Evolutionary conservation across 2,329 filamentous ascomycete genomes (phyloP).

Genomic region (Cryphonectria radicalis): DNA sequence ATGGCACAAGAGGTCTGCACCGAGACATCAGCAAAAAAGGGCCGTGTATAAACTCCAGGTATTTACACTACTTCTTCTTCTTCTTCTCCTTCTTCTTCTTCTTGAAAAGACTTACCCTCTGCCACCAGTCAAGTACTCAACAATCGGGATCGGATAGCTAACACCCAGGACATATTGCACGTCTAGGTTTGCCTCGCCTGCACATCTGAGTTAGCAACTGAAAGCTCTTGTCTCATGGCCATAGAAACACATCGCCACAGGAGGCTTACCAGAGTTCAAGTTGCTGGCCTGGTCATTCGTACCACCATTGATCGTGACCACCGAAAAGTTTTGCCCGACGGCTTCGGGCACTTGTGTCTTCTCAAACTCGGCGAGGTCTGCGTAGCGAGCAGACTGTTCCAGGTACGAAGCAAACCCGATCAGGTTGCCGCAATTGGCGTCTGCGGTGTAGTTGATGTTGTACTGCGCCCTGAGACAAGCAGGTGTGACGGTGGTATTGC

Average conservation of each 20-base stretch:
- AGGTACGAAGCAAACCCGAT: slow-evolving; percentile 49
- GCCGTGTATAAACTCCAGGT: not conserved
- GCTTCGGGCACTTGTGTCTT: slow-evolving; percentile 56
- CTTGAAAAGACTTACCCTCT: slow-evolving; percentile 18
- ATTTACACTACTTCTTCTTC: not conserved
- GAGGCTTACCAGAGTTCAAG: slow-evolving; percentile 39
- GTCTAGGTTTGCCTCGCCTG: slow-evolving; percentile 36
- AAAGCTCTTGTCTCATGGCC: not conserved
- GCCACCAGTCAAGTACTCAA: slow-evolving; percentile 36
- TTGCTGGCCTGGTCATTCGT: slow-evolving; percentile 50
- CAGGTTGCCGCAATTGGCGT: slow-evolving; percentile 35
- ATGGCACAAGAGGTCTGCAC: slow-evolving; percentile 59
- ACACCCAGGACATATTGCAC: slow-evolving; percentile 30
- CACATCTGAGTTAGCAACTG: slow-evolving; percentile 28
- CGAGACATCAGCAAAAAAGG: not conserved
- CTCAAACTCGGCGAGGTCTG: slow-evolving; percentile 56
- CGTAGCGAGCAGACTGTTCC: slow-evolving; percentile 51
- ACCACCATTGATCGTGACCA: slow-evolving; percentile 60
- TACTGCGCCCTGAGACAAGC: slow-evolving; percentile 55
- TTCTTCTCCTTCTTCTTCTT: not conserved
- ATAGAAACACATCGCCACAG: not conserved
- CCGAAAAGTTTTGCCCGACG: slow-evolving; percentile 57
- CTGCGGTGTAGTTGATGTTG: slow-evolving; percentile 46
- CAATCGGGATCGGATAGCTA: slow-evolving; percentile 33
- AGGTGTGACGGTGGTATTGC: slow-evolving; percentile 49